Base-by-base conservation (phyloP, 2,329 filamentous ascomycete species). In the Ophiosphaerella narmari region DNA sequence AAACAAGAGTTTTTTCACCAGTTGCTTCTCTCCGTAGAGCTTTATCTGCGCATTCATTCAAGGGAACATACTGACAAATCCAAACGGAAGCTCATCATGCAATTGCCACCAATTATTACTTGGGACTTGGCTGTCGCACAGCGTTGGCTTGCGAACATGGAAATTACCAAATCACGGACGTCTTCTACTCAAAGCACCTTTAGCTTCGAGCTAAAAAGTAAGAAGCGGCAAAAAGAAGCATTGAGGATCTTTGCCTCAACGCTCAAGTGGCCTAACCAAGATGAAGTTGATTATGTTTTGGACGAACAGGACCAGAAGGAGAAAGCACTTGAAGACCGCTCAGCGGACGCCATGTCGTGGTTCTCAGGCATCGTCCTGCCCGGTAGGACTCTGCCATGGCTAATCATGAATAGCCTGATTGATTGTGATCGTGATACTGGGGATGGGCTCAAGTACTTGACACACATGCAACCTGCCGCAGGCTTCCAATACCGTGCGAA, bases 401-500 rank as follows among this genome's bases (percentile, higher is more conserved):
- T 90, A 33, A 84, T 90, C 39, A 91, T 91, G 86, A 91, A 90
- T 67, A 83, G 87, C 4, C 78, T 91, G 37, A 85, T 91, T 56
- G 88, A 91, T 67, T 83, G 89, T 60, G 88, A 91, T 62, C 84
- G 85, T 2, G 87, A 89, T 65, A 80, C 80, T 4, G 85, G 84
- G 5, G 83, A 87, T 54, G 77, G 84, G 7, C 80, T 91, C 13
- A 84, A 85, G 9, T 79, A 87, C 31, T 79, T 91, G 7, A 86
- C 85, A 1, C 86, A 90, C 60, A 79, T 87, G 58, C 81, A 87
- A 50, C 86, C 86, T 1, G 78, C 86, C 58, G 86, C 85, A 55
- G 88, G 88, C 13, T 90, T 91, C 65, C 88, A 91, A 73, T 90
- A 91, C 67, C 85, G 86, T 50, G 86, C 85, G 48, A 87, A 87